phyloP scores from a whole-genome alignment of 768 basidiomycete species.

The Gelatoporia subvermispora region DNA sequence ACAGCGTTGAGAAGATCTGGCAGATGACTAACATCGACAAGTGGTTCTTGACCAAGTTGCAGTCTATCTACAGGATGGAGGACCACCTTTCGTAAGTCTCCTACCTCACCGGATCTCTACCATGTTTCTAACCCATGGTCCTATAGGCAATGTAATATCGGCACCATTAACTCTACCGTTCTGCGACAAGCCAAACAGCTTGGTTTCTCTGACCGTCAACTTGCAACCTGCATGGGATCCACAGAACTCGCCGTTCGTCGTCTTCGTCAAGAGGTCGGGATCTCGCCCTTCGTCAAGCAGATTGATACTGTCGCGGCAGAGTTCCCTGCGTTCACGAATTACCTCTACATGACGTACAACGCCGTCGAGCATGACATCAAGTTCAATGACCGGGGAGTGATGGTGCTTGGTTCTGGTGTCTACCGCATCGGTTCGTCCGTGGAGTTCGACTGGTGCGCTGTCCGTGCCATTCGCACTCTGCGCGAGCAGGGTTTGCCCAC shows the following conservation, averaged over 20 bases:
- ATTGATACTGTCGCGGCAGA: slow-evolving; percentile 99
- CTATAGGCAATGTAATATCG: slow-evolving; percentile 55
- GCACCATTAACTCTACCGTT: slow-evolving; percentile 54
- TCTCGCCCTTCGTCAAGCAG: slow-evolving; percentile 93
- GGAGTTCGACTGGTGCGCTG: slow-evolving; percentile 99
- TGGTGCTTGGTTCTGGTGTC: slow-evolving; percentile 97
- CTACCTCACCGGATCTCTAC: no score
- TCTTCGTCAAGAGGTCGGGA: slow-evolving; percentile 76
- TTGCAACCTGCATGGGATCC: slow-evolving; percentile 78
- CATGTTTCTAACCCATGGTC: not conserved
- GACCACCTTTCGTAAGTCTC: slow-evolving; percentile 61
- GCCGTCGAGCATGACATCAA: slow-evolving; percentile 88
- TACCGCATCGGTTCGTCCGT: slow-evolving; percentile 99
- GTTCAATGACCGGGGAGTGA: slow-evolving; percentile 90
- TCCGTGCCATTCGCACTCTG: slow-evolving; percentile 92
- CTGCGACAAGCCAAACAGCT: slow-evolving; percentile 86
- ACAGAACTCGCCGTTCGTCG: slow-evolving; percentile 92
- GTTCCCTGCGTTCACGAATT: slow-evolving; percentile 98
- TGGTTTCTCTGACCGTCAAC: slow-evolving; percentile 92
- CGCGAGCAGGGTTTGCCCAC: slow-evolving; percentile 93
- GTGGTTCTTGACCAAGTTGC: slow-evolving; percentile 93
- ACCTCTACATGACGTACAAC: slow-evolving; percentile 97
- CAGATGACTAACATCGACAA: slow-evolving; percentile 98
- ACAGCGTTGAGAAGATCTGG: slow-evolving; percentile 94
- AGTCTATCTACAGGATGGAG: slow-evolving; percentile 82